phyloP scores from a whole-genome alignment of 768 basidiomycete genomes.

The Cystoderma amianthinum region DNA sequence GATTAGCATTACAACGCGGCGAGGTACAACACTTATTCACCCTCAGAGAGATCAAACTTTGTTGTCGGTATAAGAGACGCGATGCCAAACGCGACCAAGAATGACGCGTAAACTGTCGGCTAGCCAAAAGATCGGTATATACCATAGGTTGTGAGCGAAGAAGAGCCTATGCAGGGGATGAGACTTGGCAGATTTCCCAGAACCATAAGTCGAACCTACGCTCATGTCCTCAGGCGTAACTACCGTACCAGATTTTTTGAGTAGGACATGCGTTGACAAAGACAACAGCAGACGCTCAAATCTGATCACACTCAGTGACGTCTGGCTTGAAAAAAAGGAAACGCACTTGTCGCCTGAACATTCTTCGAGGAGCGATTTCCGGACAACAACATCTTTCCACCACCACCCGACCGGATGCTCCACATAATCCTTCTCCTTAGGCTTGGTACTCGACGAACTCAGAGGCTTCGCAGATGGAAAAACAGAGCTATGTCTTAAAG shows the following conservation, averaged over 20 bases:
- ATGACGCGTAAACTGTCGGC: conserved; percentile 20
- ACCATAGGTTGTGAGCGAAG: conserved; percentile 22
- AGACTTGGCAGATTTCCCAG: background rate
- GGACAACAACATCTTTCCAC: conserved; percentile 53
- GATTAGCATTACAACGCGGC: too few species aligned
- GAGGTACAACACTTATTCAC: too few species aligned
- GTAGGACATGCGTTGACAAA: conserved; percentile 43
- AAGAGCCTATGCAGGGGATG: too few species aligned
- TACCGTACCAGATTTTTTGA: conserved; percentile 15
- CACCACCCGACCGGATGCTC: conserved; percentile 27
- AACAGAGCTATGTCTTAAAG: conserved; percentile 31
- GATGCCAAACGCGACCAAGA: conserved; percentile 31
- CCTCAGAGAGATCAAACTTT: too few species aligned
- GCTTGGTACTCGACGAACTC: conserved; percentile 10
- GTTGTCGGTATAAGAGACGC: conserved; percentile 21
- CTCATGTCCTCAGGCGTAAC: conserved; percentile 6
- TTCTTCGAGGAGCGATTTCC: conserved; percentile 50
- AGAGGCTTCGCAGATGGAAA: conserved; percentile 17
- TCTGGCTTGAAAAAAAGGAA: background rate
- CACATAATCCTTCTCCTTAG: conserved; percentile 6
- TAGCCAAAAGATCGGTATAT: conserved; percentile 25
- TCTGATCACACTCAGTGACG: conserved; percentile 17
- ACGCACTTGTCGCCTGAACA: conserved; percentile 42
- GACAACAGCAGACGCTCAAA: conserved; percentile 46
- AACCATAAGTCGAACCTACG: conserved; percentile 9